phyloP scores from a whole-genome alignment of 2,329 filamentous ascomycete species.

The Beauveria sp. region DNA sequence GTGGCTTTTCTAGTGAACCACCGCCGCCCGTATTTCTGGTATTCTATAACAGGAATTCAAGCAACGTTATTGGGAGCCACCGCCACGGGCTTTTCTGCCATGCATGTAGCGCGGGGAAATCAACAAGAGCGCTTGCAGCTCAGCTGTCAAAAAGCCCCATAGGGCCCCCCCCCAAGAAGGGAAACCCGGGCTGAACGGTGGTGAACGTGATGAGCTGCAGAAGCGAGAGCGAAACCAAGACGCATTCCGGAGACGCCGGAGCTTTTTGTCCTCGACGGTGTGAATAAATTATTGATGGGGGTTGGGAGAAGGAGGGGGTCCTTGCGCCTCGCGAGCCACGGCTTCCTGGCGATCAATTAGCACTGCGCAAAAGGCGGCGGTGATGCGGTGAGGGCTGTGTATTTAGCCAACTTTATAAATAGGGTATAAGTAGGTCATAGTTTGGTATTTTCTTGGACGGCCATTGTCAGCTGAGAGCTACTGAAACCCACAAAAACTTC shows the following conservation, averaged over 20 bases:
- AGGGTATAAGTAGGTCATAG: no score
- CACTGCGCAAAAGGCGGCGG: neutral
- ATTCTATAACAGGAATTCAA: neutral
- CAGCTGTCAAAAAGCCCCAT: no score
- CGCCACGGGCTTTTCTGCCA: neutral
- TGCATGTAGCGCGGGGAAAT: neutral
- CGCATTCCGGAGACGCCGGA: neutral
- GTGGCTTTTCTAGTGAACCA: neutral
- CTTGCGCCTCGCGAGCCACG: slow-evolving; percentile 1
- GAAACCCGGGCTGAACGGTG: neutral
- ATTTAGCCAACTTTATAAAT: neutral
- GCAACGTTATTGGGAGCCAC: neutral
- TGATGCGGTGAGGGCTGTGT: neutral
- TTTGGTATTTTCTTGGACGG: neutral
- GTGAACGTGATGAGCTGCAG: neutral
- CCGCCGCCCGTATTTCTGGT: neutral
- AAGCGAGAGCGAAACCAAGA: neutral
- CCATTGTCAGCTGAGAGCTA: neutral
- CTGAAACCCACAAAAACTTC: neutral
- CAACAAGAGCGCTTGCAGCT: neutral
- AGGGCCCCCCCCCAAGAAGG: neutral
- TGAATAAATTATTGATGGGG: neutral
- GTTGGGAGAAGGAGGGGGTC: neutral
- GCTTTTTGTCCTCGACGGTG: neutral
- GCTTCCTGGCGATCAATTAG: neutral